Evolutionary conservation across 2,329 filamentous ascomycete genomes (phyloP).

Genomic region (Thelonectria discophora): DNA sequence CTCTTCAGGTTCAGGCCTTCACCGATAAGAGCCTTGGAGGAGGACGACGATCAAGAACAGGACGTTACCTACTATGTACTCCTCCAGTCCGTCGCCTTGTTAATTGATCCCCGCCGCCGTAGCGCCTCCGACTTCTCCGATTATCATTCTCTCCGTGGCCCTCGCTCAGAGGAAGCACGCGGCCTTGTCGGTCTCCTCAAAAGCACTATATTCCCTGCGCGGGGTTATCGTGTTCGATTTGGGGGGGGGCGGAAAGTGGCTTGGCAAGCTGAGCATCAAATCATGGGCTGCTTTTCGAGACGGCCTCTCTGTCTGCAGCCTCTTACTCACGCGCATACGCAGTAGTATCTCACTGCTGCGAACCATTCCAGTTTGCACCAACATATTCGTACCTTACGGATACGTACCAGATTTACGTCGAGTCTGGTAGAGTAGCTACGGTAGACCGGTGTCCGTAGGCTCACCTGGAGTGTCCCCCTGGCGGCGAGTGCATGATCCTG

Average conservation of each 20-base stretch:
- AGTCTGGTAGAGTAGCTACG: background rate
- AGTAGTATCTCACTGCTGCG: no score
- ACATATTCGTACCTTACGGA: no score
- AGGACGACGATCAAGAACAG: background rate
- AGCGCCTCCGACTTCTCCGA: slow-evolving; percentile 11
- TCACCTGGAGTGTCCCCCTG: slow-evolving; percentile 11
- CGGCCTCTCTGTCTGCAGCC: no score
- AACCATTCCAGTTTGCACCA: no score
- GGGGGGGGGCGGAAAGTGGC: background rate
- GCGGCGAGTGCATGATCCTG: slow-evolving; percentile 2
- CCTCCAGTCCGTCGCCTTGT: background rate
- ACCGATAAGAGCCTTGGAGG: slow-evolving; percentile 1
- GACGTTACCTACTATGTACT: background rate
- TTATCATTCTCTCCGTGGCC: background rate
- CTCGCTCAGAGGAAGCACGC: slow-evolving; percentile 7
- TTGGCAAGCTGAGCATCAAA: background rate
- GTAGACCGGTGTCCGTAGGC: background rate
- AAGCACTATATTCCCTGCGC: slow-evolving; percentile 15
- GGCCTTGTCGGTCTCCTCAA: background rate
- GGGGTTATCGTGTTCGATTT: slow-evolving; percentile 10
- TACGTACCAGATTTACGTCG: background rate
- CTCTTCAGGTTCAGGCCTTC: slow-evolving; percentile 21
- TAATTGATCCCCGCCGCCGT: slow-evolving; percentile 10
- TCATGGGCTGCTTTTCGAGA: no score
- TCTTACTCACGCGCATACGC: no score